phyloP scores from a whole-genome alignment of 1,284 basidiomycete genomes.

The Leccinum subfulvum region DNA sequence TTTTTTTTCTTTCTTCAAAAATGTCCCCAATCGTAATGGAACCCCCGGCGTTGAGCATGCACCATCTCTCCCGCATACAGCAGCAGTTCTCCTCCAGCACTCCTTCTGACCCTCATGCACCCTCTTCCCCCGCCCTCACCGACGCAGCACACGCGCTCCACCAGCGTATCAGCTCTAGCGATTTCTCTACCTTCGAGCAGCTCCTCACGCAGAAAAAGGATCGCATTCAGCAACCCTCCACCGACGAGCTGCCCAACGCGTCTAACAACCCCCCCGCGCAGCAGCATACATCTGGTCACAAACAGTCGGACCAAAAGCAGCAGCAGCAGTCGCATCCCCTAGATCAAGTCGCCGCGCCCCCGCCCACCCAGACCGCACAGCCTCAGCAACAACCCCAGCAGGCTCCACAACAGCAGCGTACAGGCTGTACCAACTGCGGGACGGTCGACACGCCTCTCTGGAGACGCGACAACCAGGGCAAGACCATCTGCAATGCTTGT shows the following conservation, averaged over 20 bases:
- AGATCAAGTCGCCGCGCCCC: conserved; percentile 21
- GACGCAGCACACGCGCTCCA: conserved; percentile 29
- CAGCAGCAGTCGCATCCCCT: conserved; percentile 10
- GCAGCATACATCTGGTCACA: conserved; percentile 16
- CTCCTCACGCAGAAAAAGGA: conserved; percentile 31
- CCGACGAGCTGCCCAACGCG: conserved; percentile 15
- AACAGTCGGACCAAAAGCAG: conserved; percentile 16
- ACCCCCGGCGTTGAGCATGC: conserved; percentile 46
- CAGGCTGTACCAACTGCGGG: conserved; percentile 68
- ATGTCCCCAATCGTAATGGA: conserved; percentile 47
- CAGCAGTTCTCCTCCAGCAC: conserved; percentile 34
- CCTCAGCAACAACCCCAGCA: conserved; percentile 27
- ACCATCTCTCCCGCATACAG: conserved; percentile 45
- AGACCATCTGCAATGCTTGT: conserved; percentile 83
- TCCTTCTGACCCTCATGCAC: conserved; percentile 27
- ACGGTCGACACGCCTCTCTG: conserved; percentile 77
- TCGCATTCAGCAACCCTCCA: conserved; percentile 21
- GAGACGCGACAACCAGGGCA: conserved; percentile 78
- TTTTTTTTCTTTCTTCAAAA: conserved; percentile 20
- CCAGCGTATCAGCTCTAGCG: conserved; percentile 28
- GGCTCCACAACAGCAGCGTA: conserved; percentile 30
- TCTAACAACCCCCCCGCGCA: conserved; percentile 16
- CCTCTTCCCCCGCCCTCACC: conserved; percentile 32
- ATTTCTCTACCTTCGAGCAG: conserved; percentile 33
- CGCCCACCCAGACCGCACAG: conserved; percentile 22